These are phyloP conservation scores for Ogataea hybrid DNA, from an alignment of 1,139 yeast species.

Conservation along the genomic window DNA sequence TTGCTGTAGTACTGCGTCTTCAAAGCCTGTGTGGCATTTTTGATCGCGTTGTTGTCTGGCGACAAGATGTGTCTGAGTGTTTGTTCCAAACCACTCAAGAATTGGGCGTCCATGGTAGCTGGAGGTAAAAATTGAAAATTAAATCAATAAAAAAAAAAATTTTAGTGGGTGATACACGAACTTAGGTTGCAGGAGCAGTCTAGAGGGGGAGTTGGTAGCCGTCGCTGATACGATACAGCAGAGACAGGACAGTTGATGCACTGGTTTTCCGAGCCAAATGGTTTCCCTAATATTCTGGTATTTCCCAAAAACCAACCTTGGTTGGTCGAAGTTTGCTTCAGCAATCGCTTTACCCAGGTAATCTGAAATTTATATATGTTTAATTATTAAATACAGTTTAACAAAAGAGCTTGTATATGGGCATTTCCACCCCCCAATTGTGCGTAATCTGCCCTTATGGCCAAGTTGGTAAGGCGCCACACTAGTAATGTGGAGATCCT, in stretches of 20 bases:
- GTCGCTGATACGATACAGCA: background rate
- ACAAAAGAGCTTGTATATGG: background rate
- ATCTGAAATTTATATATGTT: too few species aligned
- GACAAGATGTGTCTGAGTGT: constrained; percentile 74
- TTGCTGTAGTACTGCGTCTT: constrained; percentile 73
- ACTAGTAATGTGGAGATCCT: constrained; percentile 26
- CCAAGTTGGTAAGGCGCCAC: constrained; percentile 27
- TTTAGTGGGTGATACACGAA: constrained; percentile 12
- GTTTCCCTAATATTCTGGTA: too few species aligned
- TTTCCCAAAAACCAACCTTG: too few species aligned
- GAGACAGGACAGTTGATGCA: too few species aligned
- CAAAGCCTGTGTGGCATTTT: constrained; percentile 76
- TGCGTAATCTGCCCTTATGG: constrained; percentile 19
- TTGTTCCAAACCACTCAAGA: constrained; percentile 67
- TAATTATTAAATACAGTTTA: background rate
- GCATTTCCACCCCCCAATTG: background rate
- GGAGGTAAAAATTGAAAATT: constrained; percentile 1
- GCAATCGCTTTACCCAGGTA: too few species aligned
- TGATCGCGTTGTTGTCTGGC: constrained; percentile 75
- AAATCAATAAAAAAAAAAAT: constrained; percentile 8
- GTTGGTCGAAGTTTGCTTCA: too few species aligned
- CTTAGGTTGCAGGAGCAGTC: background rate
- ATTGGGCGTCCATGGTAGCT: constrained; percentile 63
- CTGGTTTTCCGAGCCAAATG: too few species aligned
- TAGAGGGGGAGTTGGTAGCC: background rate